A percentile compares a stretch with the other conserved stretches of the same genome.
Evolutionary conservation across 1,284 basidiomycete genomes (phyloP).

Genomic region (Ustilago bromivora): DNA sequence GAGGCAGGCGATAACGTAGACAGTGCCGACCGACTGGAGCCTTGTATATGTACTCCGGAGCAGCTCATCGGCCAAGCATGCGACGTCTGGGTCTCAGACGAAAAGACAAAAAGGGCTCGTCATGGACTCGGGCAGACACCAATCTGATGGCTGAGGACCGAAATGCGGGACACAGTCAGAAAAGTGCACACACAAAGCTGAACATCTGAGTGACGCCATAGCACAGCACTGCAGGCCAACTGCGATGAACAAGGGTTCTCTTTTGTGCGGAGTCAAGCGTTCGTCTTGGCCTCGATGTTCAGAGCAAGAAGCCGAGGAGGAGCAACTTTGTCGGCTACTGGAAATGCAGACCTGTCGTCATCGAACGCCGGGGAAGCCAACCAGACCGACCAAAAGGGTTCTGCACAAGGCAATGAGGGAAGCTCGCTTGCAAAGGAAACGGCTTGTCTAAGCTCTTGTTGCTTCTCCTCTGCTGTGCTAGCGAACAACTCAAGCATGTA

Average conservation of each 20-base stretch:
- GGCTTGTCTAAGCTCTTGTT: neutral
- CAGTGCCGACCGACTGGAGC: neutral
- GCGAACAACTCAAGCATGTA: too few relatives aligned
- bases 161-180: conserved; percentile 4
- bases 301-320: neutral
- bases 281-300: too few relatives aligned
- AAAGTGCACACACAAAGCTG: neutral
- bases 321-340: neutral
- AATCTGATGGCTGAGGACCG: too few relatives aligned
- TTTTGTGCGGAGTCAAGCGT: neutral
- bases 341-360: conserved; percentile 1
- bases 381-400: too few relatives aligned
- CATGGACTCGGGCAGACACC: neutral
- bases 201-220: conserved; percentile 6
- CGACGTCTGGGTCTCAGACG: neutral
- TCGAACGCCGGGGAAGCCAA: conserved; percentile 1
- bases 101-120: neutral
- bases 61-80: neutral
- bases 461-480: neutral
- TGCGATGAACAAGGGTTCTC: too few relatives aligned
- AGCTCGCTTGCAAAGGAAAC: too few relatives aligned
- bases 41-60: conserved; percentile 6
- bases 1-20: neutral
- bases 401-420: too few relatives aligned
- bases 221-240: neutral